phyloP scores from a whole-genome alignment of 495 filamentous ascomycete species.

The Trichoderma gamsii region DNA sequence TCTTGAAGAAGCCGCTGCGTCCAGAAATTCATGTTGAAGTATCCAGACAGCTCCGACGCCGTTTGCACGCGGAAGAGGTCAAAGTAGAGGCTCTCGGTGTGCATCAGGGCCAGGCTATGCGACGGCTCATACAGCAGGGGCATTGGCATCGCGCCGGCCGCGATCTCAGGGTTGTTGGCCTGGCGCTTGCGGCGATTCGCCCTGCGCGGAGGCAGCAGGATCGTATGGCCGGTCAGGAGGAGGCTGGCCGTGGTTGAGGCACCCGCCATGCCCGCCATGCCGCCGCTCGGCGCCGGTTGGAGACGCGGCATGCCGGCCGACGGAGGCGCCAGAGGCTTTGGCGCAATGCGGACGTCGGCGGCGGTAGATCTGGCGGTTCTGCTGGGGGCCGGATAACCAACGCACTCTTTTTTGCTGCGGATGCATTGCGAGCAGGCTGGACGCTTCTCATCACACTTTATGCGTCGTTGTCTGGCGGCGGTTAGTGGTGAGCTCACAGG shows the following conservation, averaged over 20 bases:
- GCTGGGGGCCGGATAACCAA: slow-evolving; percentile 46
- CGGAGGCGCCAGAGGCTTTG: slow-evolving; percentile 29
- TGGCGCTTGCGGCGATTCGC: slow-evolving; percentile 22
- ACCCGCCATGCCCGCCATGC: slow-evolving; percentile 11
- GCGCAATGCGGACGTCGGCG: slow-evolving; percentile 39
- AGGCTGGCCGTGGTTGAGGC: slow-evolving; percentile 16
- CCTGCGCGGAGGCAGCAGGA: slow-evolving; percentile 10
- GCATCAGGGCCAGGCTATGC: slow-evolving; percentile 30
- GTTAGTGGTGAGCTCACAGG: too few species aligned
- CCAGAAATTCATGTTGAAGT: slow-evolving; percentile 61
- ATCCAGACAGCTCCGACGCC: slow-evolving; percentile 53
- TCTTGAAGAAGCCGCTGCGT: slow-evolving; percentile 51
- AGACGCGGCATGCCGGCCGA: not conserved
- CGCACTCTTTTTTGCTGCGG: slow-evolving; percentile 42
- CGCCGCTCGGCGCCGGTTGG: not conserved
- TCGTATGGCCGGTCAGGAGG: slow-evolving; percentile 1
- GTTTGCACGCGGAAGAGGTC: slow-evolving; percentile 54
- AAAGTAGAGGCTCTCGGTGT: slow-evolving; percentile 50
- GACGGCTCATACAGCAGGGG: slow-evolving; percentile 31
- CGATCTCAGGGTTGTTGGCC: slow-evolving; percentile 30
- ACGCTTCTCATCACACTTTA: slow-evolving; percentile 63
- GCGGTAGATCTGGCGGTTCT: slow-evolving; percentile 36
- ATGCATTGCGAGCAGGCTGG: slow-evolving; percentile 54
- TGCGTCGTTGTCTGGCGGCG: slow-evolving; percentile 54
- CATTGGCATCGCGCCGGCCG: slow-evolving; percentile 16